Evolutionary conservation across 306 rosid genomes (phyloP), one percentile per base, ranked within the genome.

Genomic region (Cucurbita moschata): DNA sequence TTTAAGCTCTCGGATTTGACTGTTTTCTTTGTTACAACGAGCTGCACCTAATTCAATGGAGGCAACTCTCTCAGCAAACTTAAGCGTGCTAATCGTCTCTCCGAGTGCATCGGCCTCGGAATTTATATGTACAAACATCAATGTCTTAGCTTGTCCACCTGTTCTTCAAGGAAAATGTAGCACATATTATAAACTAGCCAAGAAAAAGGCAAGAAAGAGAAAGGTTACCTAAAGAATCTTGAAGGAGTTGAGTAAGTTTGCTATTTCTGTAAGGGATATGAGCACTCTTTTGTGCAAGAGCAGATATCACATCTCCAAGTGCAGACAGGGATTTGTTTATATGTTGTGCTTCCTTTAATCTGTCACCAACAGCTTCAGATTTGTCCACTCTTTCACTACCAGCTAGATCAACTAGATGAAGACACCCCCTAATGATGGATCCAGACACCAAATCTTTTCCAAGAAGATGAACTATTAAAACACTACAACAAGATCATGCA

Each of bases 111-210:
- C 88, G 8, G 85, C 55, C 76, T 94, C 98, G 19, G 97, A 94
- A 73, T 94, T 94, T 87, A 94, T 89, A 80, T 94, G 98, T 53
- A 94, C 98, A 85, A 94, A 94, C 98, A 94, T 94, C 88, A 94
- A 86, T 18, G 98, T 94, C 77, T 94, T 94, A 57, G 98, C 98
- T 49, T 90, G 96, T 51, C 98, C 98, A 73, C 98, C 98, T 93
- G 76, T 74, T 26, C 39, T 40, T 73, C 23, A 72, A 12, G 47
- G 19, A 73, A 53, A 53, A 42, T 38, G 23, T 67, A 30, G 1
- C 49, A 69, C 58, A 8, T 46, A 52, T 69, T 30, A 47, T 68
- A 68, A 26, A 47, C 73, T 26, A 0, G 21, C 56, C 1, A 66
- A 67, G 76, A 30, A 75, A 58, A 73, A 52, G 35, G 44, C 75